Percentiles rank a stretch among this genome's conserved stretches.
Evolutionary conservation across 75 land plant genomes (phyloP).

Genomic region (Chamaecyparis obtusa): DNA sequence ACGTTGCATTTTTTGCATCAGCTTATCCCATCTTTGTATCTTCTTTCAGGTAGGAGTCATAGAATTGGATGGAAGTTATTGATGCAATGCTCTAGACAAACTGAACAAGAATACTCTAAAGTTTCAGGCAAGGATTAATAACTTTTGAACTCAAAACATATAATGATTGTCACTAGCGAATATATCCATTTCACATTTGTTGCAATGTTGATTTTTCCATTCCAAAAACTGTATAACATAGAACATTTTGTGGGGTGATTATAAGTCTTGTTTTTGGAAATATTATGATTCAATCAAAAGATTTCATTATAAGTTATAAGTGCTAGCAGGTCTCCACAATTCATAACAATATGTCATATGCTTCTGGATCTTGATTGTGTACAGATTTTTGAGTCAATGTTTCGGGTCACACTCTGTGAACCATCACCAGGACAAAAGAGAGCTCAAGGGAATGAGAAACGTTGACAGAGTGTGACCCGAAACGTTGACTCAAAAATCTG

Average conservation of each 20-base stretch:
- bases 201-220: background rate
- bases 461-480: no score
- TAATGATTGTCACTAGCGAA: background rate
- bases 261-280: background rate
- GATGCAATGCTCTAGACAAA: conserved; percentile 9
- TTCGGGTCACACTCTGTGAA: no score
- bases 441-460: no score
- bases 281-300: background rate
- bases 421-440: no score
- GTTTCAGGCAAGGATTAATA: background rate
- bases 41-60: conserved; percentile 3
- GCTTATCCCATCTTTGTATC: background rate
- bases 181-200: background rate
- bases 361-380: no score
- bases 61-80: conserved; percentile 5
- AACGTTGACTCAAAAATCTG: no score
- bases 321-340: no score
- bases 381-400: no score
- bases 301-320: background rate
- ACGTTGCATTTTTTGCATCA: background rate
- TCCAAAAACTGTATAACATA: background rate
- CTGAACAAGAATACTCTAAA: conserved; percentile 9
- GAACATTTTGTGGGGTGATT: background rate
- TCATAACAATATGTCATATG: no score
- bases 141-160: background rate